These are phyloP conservation scores for Gynandropsis gynandra DNA, from an alignment of 345 rosid genomes.

Conservation along the genomic window DNA sequence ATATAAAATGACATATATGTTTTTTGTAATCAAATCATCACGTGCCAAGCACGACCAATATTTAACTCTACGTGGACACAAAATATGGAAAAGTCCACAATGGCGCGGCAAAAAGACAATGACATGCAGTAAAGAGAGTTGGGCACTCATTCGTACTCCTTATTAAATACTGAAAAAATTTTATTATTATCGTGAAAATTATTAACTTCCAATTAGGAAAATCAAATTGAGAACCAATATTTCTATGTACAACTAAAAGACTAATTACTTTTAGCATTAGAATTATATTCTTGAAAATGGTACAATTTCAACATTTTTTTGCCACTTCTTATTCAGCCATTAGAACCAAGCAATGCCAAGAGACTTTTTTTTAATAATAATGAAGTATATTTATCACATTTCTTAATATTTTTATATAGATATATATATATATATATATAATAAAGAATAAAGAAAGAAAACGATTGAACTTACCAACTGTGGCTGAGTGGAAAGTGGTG, in stretches of 20 bases:
- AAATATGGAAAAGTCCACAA: constrained; percentile 15
- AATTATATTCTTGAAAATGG: no score
- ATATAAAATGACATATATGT: no score
- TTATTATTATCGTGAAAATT: neutral
- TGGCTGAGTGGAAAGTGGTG: constrained; percentile 84
- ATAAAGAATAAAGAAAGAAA: neutral
- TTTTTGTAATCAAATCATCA: constrained; percentile 2
- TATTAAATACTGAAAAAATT: neutral
- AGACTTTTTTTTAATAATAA: no score
- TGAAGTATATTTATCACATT: no score
- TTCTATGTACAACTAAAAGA: no score
- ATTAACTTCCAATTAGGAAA: no score
- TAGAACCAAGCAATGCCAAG: no score
- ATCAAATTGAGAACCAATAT: no score
- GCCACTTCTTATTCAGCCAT: no score
- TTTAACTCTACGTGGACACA: neutral
- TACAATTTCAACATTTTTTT: no score
- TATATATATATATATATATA: neutral
- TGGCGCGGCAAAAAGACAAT: neutral
- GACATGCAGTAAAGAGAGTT: neutral
- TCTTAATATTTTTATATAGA: no score
- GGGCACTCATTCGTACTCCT: neutral
- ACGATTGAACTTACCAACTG: constrained; percentile 52
- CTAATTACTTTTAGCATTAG: neutral
- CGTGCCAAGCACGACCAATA: neutral